A percentile compares a stretch with the other conserved stretches of the same genome.
phyloP scores from a whole-genome alignment of 2,329 filamentous ascomycete genomes.

The Nigrograna mackinnonii region DNA sequence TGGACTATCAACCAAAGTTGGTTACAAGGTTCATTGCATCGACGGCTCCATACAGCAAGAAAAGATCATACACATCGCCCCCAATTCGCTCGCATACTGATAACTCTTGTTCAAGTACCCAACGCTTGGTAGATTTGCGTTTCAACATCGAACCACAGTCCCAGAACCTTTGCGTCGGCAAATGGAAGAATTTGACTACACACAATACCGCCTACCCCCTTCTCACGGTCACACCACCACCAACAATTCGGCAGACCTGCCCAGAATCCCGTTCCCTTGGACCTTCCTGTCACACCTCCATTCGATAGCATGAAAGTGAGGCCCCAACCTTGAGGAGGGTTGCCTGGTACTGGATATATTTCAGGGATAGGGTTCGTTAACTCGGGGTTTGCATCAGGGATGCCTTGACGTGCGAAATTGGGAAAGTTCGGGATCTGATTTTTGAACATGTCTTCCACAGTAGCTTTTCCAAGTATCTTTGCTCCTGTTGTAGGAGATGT shows the following conservation, averaged over 20 bases:
- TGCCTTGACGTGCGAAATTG: constrained; percentile 50
- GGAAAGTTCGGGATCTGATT: constrained; percentile 62
- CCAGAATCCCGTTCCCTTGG: constrained; percentile 56
- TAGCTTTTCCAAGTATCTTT: constrained; percentile 58
- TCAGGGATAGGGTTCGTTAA: constrained; percentile 54
- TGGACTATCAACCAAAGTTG: no score
- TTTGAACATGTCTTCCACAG: constrained; percentile 66
- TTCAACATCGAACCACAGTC: constrained; percentile 15
- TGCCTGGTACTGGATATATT: constrained; percentile 49
- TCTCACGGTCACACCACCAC: constrained; percentile 65
- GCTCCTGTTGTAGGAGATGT: constrained; percentile 59
- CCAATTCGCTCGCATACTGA: no score
- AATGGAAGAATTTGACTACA: constrained; percentile 34
- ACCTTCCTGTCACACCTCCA: constrained; percentile 21
- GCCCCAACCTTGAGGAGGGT: constrained; percentile 65
- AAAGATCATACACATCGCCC: no score
- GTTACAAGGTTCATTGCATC: no score
- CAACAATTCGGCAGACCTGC: constrained; percentile 63
- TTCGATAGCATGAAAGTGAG: constrained; percentile 59
- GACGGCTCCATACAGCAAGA: no score
- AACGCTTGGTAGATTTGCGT: not conserved
- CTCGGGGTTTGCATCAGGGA: constrained; percentile 54
- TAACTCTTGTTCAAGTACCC: no score
- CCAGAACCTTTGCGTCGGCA: constrained; percentile 26
- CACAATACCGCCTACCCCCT: constrained; percentile 53